A percentile compares a stretch with the other conserved stretches of the same genome.
These are phyloP conservation scores for Suillus lakei DNA, from an alignment of 768 basidiomycete species.

Conservation along the genomic window DNA sequence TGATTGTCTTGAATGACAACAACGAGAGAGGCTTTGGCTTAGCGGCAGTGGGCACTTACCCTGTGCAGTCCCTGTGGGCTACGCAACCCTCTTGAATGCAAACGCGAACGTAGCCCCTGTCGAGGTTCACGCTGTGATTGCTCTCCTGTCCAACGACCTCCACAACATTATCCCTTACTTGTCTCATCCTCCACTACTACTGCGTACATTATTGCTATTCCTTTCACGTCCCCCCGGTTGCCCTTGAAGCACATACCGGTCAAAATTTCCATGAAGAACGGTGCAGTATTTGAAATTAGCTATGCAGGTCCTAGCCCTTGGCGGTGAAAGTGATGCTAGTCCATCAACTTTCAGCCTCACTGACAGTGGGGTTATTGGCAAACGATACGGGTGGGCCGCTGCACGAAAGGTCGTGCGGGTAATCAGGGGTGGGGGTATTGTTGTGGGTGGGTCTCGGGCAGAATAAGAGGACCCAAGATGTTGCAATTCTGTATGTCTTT, in stretches of 20 bases:
- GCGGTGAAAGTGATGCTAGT: constrained; percentile 58
- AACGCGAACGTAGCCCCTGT: constrained; percentile 66
- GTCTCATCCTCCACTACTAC: too few relatives aligned
- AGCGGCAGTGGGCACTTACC: constrained; percentile 46
- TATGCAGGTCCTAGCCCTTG: constrained; percentile 78
- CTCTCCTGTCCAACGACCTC: too few relatives aligned
- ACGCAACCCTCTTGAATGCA: constrained; percentile 47
- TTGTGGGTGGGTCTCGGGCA: constrained; percentile 65
- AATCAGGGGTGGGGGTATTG: constrained; percentile 75
- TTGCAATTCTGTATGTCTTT: constrained; percentile 80
- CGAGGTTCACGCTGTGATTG: too few relatives aligned
- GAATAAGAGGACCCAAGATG: constrained; percentile 78
- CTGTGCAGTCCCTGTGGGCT: too few relatives aligned
- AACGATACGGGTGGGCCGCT: constrained; percentile 84
- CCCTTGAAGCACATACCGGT: constrained; percentile 85
- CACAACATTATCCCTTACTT: too few relatives aligned
- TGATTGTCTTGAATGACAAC: too few relatives aligned
- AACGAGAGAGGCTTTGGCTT: constrained; percentile 87
- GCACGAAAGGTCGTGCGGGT: constrained; percentile 76
- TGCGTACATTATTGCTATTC: too few relatives aligned
- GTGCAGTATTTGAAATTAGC: constrained; percentile 80
- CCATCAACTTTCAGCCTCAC: constrained; percentile 51
- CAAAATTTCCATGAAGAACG: constrained; percentile 79
- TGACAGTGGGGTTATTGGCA: constrained; percentile 57
- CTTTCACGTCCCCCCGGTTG: constrained; percentile 75